Base-by-base conservation (phyloP, 2,329 filamentous ascomycete genomes). In the Coniochaeta pulveracea region DNA sequence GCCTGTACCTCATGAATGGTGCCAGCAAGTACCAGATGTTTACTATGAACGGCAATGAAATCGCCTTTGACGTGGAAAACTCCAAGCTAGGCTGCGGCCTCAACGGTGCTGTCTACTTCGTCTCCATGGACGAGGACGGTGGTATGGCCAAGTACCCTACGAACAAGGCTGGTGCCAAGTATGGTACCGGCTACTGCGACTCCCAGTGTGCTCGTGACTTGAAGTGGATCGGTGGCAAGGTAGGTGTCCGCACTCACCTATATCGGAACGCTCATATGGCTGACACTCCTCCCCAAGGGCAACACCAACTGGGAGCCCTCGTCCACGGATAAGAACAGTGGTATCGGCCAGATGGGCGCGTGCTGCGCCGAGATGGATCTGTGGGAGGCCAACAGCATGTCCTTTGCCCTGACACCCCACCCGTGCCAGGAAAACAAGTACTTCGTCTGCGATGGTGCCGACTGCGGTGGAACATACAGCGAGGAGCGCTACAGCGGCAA, bases 31-130 rank as follows among this genome's bases (percentile, higher is more conserved):
- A 77, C 48, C 51, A 72, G 50, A 60, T 66, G 42, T 67, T 76
- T 54, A 61, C 30, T 7, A 23, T 33, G 37, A 56, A 67, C 33
- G 68, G 67, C 51, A 59, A 70, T 43, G 74, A 80, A 49, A 68
- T 80, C 46, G 69, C 69, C 16, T 76, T 79, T 37, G 72, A 76
- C 34, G 66, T 34, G 6, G 26, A 35, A 14, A 21, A 23, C 26
- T 29, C 23, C 21, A 26, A 16, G n/a, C 12, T 34, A 15, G 26
- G 16, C 28, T 82, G 78, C 44, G 77, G 78, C 34, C 52, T 81
- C 40, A 80, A 82, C 54, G 73, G 72, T 34, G 76, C 76, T 18
- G 52, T 80, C 23, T 79, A 79, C 55, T 64, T 72, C 31, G 60
- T 67, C 11, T 55, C 63, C 39, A 74, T 74, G 70, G 61, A 69